phyloP scores from a whole-genome alignment of 495 filamentous ascomycete species.

The Penicillium antarcticum region DNA sequence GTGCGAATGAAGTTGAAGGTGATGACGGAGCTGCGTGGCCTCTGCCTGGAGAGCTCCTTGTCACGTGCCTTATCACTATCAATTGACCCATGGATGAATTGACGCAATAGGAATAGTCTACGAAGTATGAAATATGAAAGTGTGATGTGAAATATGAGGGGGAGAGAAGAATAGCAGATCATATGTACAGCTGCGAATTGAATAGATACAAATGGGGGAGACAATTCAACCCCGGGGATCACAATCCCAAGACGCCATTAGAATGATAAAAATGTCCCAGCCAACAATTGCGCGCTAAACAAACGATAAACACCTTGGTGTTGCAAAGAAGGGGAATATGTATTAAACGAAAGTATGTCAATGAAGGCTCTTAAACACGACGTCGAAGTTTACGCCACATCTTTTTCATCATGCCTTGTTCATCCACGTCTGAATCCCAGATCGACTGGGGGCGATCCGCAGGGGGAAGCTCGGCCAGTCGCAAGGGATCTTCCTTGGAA shows the following conservation, averaged over 20 bases:
- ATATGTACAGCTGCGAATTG: conserved; percentile 21
- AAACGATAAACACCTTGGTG: conserved; percentile 7
- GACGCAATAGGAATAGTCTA: background rate
- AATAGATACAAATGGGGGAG: conserved; percentile 6
- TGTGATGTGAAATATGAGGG: background rate
- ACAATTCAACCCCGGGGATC: conserved; percentile 11
- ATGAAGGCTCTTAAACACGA: conserved; percentile 26
- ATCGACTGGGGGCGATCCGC: conserved; percentile 41
- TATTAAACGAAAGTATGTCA: conserved; percentile 1
- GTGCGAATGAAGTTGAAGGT: conserved; percentile 8
- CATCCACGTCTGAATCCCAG: conserved; percentile 42
- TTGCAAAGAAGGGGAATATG: conserved; percentile 1
- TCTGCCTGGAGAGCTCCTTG: conserved; percentile 24
- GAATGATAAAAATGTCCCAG: conserved; percentile 1
- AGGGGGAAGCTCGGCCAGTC: conserved; percentile 49
- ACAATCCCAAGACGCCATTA: background rate
- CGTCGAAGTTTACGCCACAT: conserved; percentile 50
- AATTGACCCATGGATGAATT: background rate
- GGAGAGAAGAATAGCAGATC: background rate
- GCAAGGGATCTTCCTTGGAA: conserved; percentile 56
- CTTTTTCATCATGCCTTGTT: conserved; percentile 48
- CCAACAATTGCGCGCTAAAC: conserved; percentile 10
- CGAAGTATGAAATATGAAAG: background rate
- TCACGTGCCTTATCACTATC: conserved; percentile 35
- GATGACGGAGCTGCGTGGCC: conserved; percentile 32